phyloP scores from a whole-genome alignment of 1,284 basidiomycete genomes.

The Taiwanofungus camphoratus region DNA sequence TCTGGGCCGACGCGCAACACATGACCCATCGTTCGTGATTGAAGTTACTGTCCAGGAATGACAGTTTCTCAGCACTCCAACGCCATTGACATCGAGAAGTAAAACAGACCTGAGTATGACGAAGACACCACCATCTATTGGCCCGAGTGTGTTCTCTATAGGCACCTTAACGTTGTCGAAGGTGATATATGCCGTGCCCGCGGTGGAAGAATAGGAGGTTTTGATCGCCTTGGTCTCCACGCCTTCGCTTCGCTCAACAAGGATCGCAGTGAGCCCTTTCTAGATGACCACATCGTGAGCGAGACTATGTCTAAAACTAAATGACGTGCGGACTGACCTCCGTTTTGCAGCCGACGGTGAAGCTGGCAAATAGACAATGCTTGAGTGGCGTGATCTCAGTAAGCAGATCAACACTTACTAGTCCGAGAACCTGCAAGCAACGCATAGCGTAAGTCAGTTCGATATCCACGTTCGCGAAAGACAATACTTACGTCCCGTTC shows the following conservation, averaged over 20 bases:
- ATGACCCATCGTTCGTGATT: conserved; percentile 74
- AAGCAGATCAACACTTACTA: too few relatives aligned
- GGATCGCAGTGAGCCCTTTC: conserved; percentile 78
- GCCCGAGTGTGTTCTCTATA: conserved; percentile 80
- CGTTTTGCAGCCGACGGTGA: conserved; percentile 59
- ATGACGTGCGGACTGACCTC: conserved; percentile 37
- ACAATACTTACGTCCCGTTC: conserved; percentile 54
- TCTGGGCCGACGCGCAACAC: conserved; percentile 54
- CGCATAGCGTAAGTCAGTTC: too few relatives aligned
- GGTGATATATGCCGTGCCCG: conserved; percentile 83
- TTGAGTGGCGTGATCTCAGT: too few relatives aligned
- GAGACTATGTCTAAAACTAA: background rate
- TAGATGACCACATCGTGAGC: conserved; percentile 29
- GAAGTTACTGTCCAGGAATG: conserved; percentile 45
- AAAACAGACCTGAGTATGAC: conserved; percentile 57
- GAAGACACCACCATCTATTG: conserved; percentile 76
- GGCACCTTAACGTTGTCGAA: conserved; percentile 88
- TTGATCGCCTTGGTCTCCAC: conserved; percentile 86
- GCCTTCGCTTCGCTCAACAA: conserved; percentile 72
- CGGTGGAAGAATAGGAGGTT: conserved; percentile 73
- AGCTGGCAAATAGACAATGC: conserved; percentile 25
- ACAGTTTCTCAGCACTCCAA: background rate
- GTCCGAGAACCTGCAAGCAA: too few relatives aligned
- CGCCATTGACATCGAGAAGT: background rate
- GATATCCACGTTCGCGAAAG: background rate